Evolutionary conservation across 441 rosid species (phyloP).

Genomic region (Corymbia calophylla): DNA sequence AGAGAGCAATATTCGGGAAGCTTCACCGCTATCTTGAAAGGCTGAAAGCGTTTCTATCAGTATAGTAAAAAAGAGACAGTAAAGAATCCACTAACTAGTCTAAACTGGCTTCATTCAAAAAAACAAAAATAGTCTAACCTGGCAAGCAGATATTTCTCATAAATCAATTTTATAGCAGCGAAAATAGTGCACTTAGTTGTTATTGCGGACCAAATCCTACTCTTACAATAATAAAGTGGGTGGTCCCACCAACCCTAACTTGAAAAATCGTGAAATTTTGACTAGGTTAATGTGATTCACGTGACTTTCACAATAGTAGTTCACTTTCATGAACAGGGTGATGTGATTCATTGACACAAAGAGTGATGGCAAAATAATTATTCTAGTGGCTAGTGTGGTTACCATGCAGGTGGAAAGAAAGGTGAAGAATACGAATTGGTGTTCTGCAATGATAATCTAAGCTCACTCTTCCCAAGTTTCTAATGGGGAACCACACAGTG

Average conservation of each 20-base stretch:
- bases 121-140: too few species aligned
- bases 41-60: too few species aligned
- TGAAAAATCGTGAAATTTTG: too few species aligned
- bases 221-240: not conserved
- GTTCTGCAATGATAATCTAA: not conserved
- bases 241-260: not conserved
- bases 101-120: too few species aligned
- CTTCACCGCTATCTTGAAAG: too few species aligned
- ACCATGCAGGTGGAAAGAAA: not conserved
- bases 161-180: too few species aligned
- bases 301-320: not conserved
- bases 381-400: not conserved
- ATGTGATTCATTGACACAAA: not conserved
- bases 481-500: not conserved
- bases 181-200: not conserved
- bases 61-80: too few species aligned
- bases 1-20: too few species aligned
- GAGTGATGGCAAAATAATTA: not conserved
- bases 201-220: not conserved
- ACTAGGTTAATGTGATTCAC: not conserved
- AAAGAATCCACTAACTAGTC: too few species aligned
- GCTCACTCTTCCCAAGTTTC: not conserved
- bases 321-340: not conserved
- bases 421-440: not conserved
- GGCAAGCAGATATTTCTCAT: too few species aligned